Conservation (phyloP, 768 basidiomycete genomes). For the Tricholoma bakamatsutake region DNA sequence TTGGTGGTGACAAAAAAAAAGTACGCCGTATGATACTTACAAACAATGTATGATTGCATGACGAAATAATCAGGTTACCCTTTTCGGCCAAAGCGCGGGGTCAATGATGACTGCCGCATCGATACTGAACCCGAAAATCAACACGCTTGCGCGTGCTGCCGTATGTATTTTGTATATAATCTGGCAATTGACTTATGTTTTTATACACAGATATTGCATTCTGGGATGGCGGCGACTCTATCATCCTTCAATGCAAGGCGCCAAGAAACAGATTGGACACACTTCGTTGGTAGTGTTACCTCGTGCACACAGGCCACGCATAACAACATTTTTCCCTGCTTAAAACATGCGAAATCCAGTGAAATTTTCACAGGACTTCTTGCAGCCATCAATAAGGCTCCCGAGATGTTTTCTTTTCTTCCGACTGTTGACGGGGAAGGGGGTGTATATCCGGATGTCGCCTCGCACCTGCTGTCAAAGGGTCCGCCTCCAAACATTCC, state of each 20-base stretch:
- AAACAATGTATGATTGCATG: not conserved
- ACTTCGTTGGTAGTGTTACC: conserved; percentile 23
- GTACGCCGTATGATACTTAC: conserved; percentile 12
- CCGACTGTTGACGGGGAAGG: conserved; percentile 36
- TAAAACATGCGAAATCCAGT: conserved; percentile 22
- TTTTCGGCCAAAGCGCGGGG: conserved; percentile 46
- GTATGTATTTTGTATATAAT: conserved; percentile 15
- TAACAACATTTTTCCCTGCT: conserved; percentile 27
- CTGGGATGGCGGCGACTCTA: conserved; percentile 30
- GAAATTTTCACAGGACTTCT: conserved; percentile 25
- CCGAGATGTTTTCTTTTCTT: conserved; percentile 26
- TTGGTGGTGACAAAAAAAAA: conserved; percentile 53
- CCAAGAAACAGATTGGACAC: conserved; percentile 23
- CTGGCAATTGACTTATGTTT: not conserved
- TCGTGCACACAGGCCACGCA: conserved; percentile 19
- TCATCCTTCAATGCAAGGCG: conserved; percentile 23
- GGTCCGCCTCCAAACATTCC: conserved; percentile 34
- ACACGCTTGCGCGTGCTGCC: conserved; percentile 22
- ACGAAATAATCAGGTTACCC: conserved; percentile 28
- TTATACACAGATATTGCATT: conserved; percentile 37
- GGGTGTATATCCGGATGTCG: conserved; percentile 33
- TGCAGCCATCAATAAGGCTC: conserved; percentile 14
- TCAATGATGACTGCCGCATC: conserved; percentile 35
- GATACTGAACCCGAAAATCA: conserved; percentile 25
- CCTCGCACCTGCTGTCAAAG: conserved; percentile 25